A percentile compares a stretch with the other conserved stretches of the same genome.
phyloP scores from a whole-genome alignment of 2,329 filamentous ascomycete genomes.

The Botryotinia globosa region DNA sequence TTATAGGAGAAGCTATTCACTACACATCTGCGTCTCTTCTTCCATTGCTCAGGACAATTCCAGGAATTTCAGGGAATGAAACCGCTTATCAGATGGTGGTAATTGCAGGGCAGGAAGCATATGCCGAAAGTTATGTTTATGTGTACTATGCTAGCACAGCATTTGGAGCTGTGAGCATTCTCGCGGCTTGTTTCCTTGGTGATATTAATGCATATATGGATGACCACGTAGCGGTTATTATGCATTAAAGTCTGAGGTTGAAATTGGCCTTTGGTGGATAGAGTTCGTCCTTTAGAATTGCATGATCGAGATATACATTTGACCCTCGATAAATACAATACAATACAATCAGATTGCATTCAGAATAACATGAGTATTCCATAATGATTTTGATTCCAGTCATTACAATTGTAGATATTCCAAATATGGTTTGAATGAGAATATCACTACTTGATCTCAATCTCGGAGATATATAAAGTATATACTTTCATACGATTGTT shows the following conservation, averaged over 20 bases:
- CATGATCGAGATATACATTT: not conserved
- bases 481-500: not conserved
- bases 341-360: not conserved
- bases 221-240: constrained; percentile 22
- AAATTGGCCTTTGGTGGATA: not conserved
- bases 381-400: not conserved
- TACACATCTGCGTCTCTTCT: constrained; percentile 31
- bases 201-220: constrained; percentile 52
- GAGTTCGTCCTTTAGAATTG: not conserved
- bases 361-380: not conserved
- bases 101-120: constrained; percentile 45
- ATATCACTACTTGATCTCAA: not conserved
- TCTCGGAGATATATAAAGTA: not conserved
- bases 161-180: constrained; percentile 54
- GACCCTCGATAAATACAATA: not conserved
- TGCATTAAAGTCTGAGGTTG: not conserved
- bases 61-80: constrained; percentile 47
- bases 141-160: constrained; percentile 50
- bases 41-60: constrained; percentile 41
- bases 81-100: constrained; percentile 51
- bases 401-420: not conserved
- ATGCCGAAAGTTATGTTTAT: constrained; percentile 19
- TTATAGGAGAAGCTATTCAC: constrained; percentile 47
- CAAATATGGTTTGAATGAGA: not conserved
- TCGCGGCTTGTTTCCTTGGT: constrained; percentile 56